These are phyloP conservation scores for Castanopsis chinensis DNA, from an alignment of 306 rosid species.

Conservation along the genomic window DNA sequence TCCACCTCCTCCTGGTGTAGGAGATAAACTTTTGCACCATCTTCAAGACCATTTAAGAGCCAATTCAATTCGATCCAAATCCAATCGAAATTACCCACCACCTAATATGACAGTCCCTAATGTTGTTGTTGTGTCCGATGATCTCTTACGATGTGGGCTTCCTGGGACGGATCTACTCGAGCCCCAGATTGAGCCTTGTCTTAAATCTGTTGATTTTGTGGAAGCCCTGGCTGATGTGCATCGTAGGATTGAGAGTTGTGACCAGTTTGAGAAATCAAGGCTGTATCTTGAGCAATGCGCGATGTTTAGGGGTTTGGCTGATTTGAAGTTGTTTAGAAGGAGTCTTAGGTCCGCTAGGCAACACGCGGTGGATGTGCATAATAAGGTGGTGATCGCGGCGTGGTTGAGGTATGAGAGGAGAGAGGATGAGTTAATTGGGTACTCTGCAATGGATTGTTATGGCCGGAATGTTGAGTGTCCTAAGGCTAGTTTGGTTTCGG, in stretches of 20 bases:
- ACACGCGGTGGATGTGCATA: conserved; percentile 69
- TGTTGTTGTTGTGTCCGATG: conserved; percentile 25
- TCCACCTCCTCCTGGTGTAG: conserved; percentile 14
- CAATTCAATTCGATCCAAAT: conserved; percentile 48
- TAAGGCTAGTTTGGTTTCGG: conserved; percentile 51
- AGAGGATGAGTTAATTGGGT: conserved; percentile 73
- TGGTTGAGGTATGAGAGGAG: conserved; percentile 80
- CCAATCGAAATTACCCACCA: conserved; percentile 29
- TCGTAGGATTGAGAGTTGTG: conserved; percentile 45
- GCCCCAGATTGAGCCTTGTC: conserved; percentile 51
- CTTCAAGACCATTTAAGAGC: conserved; percentile 48
- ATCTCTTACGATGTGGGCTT: conserved; percentile 62
- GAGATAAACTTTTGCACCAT: conserved; percentile 58
- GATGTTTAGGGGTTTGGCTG: conserved; percentile 45
- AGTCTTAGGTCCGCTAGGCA: conserved; percentile 71
- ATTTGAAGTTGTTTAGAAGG: conserved; percentile 64
- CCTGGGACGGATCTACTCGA: conserved; percentile 62
- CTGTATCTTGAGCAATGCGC: conserved; percentile 63
- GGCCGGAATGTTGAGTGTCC: conserved; percentile 79
- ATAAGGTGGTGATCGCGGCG: conserved; percentile 64
- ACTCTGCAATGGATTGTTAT: conserved; percentile 58
- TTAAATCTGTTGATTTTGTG: conserved; percentile 51
- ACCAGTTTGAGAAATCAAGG: conserved; percentile 48
- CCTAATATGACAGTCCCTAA: conserved; percentile 22
- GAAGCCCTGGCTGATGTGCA: conserved; percentile 42